phyloP scores from a whole-genome alignment of 1,284 basidiomycete genomes.

The Apiotrichum domesticum region DNA sequence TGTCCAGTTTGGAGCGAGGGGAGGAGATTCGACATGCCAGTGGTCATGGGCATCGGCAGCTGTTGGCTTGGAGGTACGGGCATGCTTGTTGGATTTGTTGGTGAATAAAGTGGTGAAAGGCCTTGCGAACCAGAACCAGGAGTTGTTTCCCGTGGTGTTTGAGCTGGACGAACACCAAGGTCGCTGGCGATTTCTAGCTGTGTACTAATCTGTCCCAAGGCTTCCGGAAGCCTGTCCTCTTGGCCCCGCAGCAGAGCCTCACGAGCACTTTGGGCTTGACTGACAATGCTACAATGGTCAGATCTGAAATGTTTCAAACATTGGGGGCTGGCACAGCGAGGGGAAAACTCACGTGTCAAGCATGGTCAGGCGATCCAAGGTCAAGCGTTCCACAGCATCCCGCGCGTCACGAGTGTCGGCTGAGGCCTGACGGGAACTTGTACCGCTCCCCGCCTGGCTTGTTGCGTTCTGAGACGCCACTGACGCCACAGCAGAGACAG shows the following conservation, averaged over 20 bases:
- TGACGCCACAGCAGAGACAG: conserved; percentile 4
- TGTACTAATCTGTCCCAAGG: conserved; percentile 33
- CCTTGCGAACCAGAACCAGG: conserved; percentile 21
- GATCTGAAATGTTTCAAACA: background rate
- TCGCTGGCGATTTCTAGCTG: conserved; percentile 40
- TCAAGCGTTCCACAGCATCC: conserved; percentile 7
- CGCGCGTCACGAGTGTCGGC: background rate
- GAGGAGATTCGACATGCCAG: conserved; percentile 13
- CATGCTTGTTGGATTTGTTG: conserved; percentile 9
- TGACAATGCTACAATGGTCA: conserved; percentile 28
- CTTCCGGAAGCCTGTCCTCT: conserved; percentile 31
- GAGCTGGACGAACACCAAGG: conserved; percentile 32
- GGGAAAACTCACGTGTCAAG: conserved; percentile 34
- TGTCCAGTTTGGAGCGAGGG: conserved; percentile 31
- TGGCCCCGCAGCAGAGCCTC: conserved; percentile 36
- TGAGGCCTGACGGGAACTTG: background rate
- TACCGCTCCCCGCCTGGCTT: background rate
- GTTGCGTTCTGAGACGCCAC: background rate
- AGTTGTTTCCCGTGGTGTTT: conserved; percentile 28
- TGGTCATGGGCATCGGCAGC: background rate
- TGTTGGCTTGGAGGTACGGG: background rate
- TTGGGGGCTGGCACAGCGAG: background rate
- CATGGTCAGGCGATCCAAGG: conserved; percentile 24
- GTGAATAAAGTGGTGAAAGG: conserved; percentile 29
- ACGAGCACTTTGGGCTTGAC: conserved; percentile 34